Conservation (phyloP, 225 moss, liverwort and hornwort genomes). For the Straminergon stramineum region DNA sequence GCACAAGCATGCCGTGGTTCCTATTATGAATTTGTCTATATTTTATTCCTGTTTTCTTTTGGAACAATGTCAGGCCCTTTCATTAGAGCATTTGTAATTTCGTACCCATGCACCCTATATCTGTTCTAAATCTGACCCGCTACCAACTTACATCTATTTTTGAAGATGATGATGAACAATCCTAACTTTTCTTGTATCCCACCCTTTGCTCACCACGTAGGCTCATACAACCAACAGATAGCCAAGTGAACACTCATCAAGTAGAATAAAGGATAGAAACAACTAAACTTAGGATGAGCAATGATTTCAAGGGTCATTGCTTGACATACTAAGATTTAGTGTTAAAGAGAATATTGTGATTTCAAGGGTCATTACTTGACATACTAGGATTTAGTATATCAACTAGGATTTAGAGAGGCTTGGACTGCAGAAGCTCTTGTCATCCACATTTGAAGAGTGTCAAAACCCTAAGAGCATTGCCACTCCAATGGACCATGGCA, state of each 20-base stretch:
- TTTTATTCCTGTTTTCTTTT: not conserved
- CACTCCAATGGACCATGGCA: too few species aligned
- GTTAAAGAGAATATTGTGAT: not conserved
- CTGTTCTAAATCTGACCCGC: not conserved
- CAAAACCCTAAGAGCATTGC: too few species aligned
- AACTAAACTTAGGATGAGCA: not conserved
- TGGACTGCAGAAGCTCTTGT: fast-evolving
- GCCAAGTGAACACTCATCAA: not conserved
- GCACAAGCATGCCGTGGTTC: too few species aligned
- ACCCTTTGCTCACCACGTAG: not conserved
- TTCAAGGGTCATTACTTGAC: too few species aligned
- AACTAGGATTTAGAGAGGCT: too few species aligned
- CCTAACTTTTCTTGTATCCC: not conserved
- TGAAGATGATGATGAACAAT: not conserved
- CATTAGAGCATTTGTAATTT: not conserved
- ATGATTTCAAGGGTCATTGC: not conserved
- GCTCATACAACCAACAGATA: not conserved
- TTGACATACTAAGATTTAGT: not conserved
- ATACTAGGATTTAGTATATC: too few species aligned
- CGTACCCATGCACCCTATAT: not conserved
- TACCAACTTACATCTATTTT: not conserved
- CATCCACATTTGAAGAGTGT: not conserved
- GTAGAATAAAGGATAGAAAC: not conserved
- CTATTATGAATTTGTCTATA: not conserved
- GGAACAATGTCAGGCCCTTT: not conserved